These are phyloP conservation scores for Westerdykella aurantiaca DNA, from an alignment of 2,329 filamentous ascomycete genomes.

Conservation along the genomic window DNA sequence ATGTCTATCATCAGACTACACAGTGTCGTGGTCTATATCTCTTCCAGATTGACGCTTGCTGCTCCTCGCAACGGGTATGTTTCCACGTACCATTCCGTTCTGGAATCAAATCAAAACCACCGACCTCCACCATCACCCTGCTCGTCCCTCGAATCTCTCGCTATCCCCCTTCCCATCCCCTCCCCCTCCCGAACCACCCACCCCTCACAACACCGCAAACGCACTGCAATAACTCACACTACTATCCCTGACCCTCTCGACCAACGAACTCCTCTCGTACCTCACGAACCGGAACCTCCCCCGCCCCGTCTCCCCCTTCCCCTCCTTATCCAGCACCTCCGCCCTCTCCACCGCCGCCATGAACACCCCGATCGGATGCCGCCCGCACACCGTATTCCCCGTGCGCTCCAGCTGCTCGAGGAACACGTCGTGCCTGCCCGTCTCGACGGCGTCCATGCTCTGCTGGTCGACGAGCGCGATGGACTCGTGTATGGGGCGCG, in stretches of 20 bases:
- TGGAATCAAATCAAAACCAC: neutral
- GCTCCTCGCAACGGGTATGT: too few relatives aligned
- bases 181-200: neutral
- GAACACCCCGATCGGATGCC: constrained; percentile 87
- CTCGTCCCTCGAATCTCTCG: too few relatives aligned
- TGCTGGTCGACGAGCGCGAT: constrained; percentile 74
- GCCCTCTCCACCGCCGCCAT: constrained; percentile 77
- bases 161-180: neutral
- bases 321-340: constrained; percentile 47
- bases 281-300: constrained; percentile 70
- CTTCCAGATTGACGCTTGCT: too few relatives aligned
- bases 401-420: constrained; percentile 63
- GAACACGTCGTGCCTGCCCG: constrained; percentile 66
- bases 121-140: too few relatives aligned
- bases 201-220: constrained; percentile 57
- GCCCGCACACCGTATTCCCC: constrained; percentile 86
- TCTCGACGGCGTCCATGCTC: constrained; percentile 79
- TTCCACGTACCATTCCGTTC: neutral
- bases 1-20: too few relatives aligned
- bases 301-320: constrained; percentile 29
- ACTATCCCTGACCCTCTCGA: constrained; percentile 61
- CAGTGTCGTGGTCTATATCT: neutral
- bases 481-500: constrained; percentile 68
- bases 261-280: constrained; percentile 81
- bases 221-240: constrained; percentile 96